Evolutionary conservation across 2,329 filamentous ascomycete species (phyloP), one percentile per base, ranked within the genome.

Genomic region (Penicillium verrucosum): DNA sequence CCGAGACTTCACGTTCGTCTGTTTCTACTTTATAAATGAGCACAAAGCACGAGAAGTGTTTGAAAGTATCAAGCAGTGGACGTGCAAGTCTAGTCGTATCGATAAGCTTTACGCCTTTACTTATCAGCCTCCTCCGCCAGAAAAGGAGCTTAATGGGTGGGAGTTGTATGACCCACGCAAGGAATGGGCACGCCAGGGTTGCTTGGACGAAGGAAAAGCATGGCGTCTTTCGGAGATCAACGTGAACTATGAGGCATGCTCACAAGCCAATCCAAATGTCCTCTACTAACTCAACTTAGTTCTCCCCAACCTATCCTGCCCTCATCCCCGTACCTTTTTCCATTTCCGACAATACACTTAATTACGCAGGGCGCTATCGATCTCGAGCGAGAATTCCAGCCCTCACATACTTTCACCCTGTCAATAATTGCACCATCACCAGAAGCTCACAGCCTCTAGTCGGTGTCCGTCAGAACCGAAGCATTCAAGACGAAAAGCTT

Each of bases 401-500:
- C 4, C 78, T 99, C 38, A 92, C 92, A 23, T 99, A 99, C 73
- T 85, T 97, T n/a, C 94, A 99, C 73, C 90, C 91, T 0, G 82
- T 97, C 67, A 99, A 97, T 72, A 96, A 96, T 72, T 97, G 94
- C 74, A 94, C 92, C 25, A 96, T 99, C 62, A 97, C 93, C 2
- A 84, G 94, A 70, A 96, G 92, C 70, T 96, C 93, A 4, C 94
- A 99, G 71, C 94, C 94, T 0, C 80, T 93, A 56, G 89, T 93
- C 1, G 94, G 94, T 14, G 84, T 97, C 25, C 85, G 89, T 47
- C 86, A 89, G 60, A 94, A 96, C 68, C 86, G 93, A 42, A 97
- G 92, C 68, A 90, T 96, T 32, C 94, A 99, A 72, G 94, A 99
- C 70, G 94, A 99, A 76, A 91, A 92, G 67, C 84, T 99, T 5